phyloP scores from a whole-genome alignment of 352 stramenopile genomes.

The Pythium utonaiense region DNA sequence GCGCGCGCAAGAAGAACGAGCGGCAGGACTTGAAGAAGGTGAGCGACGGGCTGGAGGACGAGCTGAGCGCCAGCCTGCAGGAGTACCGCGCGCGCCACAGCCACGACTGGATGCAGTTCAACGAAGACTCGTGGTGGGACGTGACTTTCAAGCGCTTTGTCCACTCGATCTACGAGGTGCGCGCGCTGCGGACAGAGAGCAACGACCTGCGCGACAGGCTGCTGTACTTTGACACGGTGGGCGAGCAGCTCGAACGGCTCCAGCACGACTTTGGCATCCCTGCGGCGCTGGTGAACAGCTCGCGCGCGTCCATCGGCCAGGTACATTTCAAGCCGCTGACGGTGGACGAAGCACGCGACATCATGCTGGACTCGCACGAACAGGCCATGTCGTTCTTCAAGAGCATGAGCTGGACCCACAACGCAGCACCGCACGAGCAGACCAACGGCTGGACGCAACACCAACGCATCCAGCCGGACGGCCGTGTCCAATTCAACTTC shows the following conservation, averaged over 20 bases:
- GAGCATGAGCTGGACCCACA: constrained; percentile 37
- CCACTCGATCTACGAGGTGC: constrained; percentile 73
- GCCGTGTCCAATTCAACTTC: constrained; percentile 77
- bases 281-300: constrained; percentile 23
- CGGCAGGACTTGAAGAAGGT: constrained; percentile 52
- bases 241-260: constrained; percentile 68
- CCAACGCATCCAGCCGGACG: constrained; percentile 59
- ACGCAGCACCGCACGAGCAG: constrained; percentile 36
- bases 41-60: constrained; percentile 50
- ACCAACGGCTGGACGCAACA: constrained; percentile 80
- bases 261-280: constrained; percentile 61
- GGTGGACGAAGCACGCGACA: constrained; percentile 41
- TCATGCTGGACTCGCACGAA: constrained; percentile 71
- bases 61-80: constrained; percentile 36
- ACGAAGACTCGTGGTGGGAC: constrained; percentile 45
- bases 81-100: constrained; percentile 30
- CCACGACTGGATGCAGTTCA: constrained; percentile 50
- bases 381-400: constrained; percentile 73
- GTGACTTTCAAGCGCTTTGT: constrained; percentile 64
- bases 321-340: constrained; percentile 58
- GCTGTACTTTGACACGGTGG: constrained; percentile 56
- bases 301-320: constrained; percentile 44
- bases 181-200: constrained; percentile 38
- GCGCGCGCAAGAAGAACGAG: constrained; percentile 71
- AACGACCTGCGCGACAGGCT: constrained; percentile 47